These are phyloP conservation scores for Hymenoscyphus salicellus DNA, from an alignment of 2,329 filamentous ascomycete genomes.

Conservation along the genomic window DNA sequence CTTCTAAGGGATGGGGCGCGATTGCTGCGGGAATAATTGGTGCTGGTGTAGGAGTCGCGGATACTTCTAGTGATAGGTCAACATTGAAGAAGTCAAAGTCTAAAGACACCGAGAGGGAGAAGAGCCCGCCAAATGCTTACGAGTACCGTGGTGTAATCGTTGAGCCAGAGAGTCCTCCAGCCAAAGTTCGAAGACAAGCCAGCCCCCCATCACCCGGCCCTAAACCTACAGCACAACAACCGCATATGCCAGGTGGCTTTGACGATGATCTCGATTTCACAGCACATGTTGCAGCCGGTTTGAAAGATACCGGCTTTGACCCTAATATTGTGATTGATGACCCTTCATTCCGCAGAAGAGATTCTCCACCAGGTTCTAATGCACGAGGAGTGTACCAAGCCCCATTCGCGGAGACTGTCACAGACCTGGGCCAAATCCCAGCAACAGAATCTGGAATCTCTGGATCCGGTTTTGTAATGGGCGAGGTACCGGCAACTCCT, in stretches of 20 bases:
- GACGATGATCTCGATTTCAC: slow-evolving; percentile 67
- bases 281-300: slow-evolving; percentile 65
- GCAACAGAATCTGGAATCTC: slow-evolving; percentile 18
- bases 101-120: slow-evolving; percentile 8
- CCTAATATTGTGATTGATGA: slow-evolving; percentile 68
- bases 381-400: slow-evolving; percentile 47
- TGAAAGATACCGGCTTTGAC: slow-evolving; percentile 68
- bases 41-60: slow-evolving; percentile 37
- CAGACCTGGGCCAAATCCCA: slow-evolving; percentile 39
- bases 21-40: slow-evolving; percentile 50
- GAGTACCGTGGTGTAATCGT: slow-evolving; percentile 28
- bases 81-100: slow-evolving; percentile 14
- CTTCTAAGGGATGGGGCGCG: slow-evolving; percentile 46
- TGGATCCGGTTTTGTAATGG: slow-evolving; percentile 44
- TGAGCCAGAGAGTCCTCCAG: slow-evolving; percentile 29
- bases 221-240: slow-evolving; percentile 45
- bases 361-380: slow-evolving; percentile 61
- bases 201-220: slow-evolving; percentile 54
- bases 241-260: slow-evolving; percentile 63
- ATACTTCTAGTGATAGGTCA: slow-evolving; percentile 25
- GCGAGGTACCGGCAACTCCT: slow-evolving; percentile 46
- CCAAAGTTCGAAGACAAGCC: slow-evolving; percentile 28
- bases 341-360: slow-evolving; percentile 58
- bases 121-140: slow-evolving; percentile 14
- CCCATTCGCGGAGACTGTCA: slow-evolving; percentile 49